Evolutionary conservation across 2,329 filamentous ascomycete genomes (phyloP).

Genomic region (Zymoseptoria passerinii): DNA sequence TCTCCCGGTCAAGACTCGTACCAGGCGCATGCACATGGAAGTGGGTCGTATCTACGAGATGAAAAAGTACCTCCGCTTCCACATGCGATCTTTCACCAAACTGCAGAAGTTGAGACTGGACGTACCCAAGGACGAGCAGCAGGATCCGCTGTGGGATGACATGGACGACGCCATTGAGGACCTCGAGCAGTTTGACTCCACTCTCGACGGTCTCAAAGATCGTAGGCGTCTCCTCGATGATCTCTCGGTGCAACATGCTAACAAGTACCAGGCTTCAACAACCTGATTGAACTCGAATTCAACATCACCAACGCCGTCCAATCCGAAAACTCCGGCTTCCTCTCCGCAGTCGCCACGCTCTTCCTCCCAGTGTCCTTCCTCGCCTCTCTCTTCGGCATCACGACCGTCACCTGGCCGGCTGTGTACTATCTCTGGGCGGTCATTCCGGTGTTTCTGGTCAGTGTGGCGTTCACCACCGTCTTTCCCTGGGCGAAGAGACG

Average conservation of each 20-base stretch:
- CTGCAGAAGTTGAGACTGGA: slow-evolving; percentile 28
- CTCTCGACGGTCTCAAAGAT: slow-evolving; percentile 29
- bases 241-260: background rate
- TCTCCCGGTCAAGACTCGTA: slow-evolving; percentile 28
- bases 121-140: slow-evolving; percentile 23
- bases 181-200: slow-evolving; percentile 29
- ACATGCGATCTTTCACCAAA: slow-evolving; percentile 29
- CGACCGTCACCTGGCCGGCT: slow-evolving; percentile 25
- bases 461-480: slow-evolving; percentile 21
- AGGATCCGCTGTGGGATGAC: slow-evolving; percentile 29
- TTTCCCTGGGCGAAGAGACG: slow-evolving; percentile 23
- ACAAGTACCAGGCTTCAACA: slow-evolving; percentile 25
- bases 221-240: slow-evolving; percentile 12
- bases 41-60: slow-evolving; percentile 32
- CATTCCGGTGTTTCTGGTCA: slow-evolving; percentile 26
- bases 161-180: slow-evolving; percentile 32
- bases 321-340: slow-evolving; percentile 28
- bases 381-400: slow-evolving; percentile 30
- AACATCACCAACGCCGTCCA: slow-evolving; percentile 32
- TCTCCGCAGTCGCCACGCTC: slow-evolving; percentile 29
- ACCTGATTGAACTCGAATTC: slow-evolving; percentile 34
- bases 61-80: slow-evolving; percentile 30
- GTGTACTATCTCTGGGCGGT: slow-evolving; percentile 30
- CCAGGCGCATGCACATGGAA: slow-evolving; percentile 26
- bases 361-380: slow-evolving; percentile 31